Percentiles rank a stretch among this genome's conserved stretches.
These are phyloP conservation scores for Trypanosoma conorhini DNA, from an alignment of 208 protist genomes.

Conservation along the genomic window DNA sequence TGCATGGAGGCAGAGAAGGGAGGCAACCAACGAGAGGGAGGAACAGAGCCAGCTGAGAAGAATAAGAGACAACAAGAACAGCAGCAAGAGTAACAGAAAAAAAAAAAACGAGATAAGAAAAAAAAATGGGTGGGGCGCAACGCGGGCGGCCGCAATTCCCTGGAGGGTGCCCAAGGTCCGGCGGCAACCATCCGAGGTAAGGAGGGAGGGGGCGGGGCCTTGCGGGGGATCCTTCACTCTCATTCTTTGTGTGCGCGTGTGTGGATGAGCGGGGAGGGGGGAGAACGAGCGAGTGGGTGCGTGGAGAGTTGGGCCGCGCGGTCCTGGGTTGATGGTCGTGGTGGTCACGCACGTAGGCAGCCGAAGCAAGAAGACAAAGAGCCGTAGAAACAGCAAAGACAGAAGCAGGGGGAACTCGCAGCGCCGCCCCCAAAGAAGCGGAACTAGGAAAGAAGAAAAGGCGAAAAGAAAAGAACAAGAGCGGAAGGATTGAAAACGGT, in stretches of 20 bases:
- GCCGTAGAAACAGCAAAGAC: not conserved
- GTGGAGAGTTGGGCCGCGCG: too few species aligned
- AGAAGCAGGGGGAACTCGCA: not conserved
- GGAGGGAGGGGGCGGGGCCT: not conserved
- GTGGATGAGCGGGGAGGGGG: not conserved
- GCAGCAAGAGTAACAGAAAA: too few species aligned
- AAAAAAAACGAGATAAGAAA: not conserved
- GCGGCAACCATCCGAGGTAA: not conserved
- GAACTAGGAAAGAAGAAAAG: not conserved
- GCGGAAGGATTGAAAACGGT: not conserved
- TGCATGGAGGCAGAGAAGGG: too few species aligned
- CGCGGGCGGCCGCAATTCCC: too few species aligned
- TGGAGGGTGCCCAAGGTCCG: not conserved
- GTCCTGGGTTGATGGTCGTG: not conserved
- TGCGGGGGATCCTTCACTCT: not conserved
- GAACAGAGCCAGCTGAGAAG: too few species aligned
- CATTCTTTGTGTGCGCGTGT: not conserved
- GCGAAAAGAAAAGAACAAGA: constrained; percentile 8
- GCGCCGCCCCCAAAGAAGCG: not conserved
- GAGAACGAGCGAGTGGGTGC: not conserved
- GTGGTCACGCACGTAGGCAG: not conserved
- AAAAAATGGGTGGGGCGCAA: not conserved
- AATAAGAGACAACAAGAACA: not conserved
- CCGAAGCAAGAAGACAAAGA: not conserved
- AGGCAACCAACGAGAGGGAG: too few species aligned